A percentile compares a stretch with the other conserved stretches of the same genome.
phyloP scores from a whole-genome alignment of 306 rosid species.

The Geum urbanum region DNA sequence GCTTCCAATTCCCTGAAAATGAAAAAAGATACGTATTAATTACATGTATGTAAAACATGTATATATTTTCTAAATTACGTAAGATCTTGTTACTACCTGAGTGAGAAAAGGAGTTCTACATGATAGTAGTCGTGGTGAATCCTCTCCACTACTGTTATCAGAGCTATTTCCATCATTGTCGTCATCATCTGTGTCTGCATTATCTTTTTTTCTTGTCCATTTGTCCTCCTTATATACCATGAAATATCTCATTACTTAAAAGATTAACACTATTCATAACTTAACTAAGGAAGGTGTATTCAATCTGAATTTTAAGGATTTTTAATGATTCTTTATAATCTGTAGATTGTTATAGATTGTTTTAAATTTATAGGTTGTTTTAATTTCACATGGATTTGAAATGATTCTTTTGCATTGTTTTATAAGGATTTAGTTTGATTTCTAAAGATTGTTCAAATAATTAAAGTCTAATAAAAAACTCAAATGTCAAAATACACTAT shows the following conservation, averaged over 20 bases:
- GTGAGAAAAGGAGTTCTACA: conserved; percentile 77
- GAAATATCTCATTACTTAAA: not conserved
- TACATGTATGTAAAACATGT: not conserved
- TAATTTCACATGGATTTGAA: too few relatives aligned
- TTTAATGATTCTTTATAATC: too few relatives aligned
- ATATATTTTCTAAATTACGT: not conserved
- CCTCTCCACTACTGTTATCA: conserved; percentile 69
- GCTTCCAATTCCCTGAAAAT: conserved; percentile 73
- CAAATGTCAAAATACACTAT: too few relatives aligned
- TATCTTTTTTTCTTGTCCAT: conserved; percentile 42
- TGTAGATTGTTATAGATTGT: too few relatives aligned
- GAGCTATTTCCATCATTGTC: conserved; percentile 66
- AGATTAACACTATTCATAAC: not conserved
- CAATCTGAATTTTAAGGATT: too few relatives aligned
- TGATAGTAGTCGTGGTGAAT: conserved; percentile 55
- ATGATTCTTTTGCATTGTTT: too few relatives aligned
- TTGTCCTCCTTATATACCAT: conserved; percentile 49
- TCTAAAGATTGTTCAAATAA: too few relatives aligned
- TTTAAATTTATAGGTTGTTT: too few relatives aligned
- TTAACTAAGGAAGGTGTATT: too few relatives aligned
- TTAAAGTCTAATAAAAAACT: too few relatives aligned
- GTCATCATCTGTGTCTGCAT: conserved; percentile 47
- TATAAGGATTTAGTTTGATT: too few relatives aligned
- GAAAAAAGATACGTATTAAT: not conserved
- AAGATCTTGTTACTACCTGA: conserved; percentile 47